These are phyloP conservation scores for Alternaria consortialis DNA, from an alignment of 2,329 filamentous ascomycete genomes.

Conservation along the genomic window DNA sequence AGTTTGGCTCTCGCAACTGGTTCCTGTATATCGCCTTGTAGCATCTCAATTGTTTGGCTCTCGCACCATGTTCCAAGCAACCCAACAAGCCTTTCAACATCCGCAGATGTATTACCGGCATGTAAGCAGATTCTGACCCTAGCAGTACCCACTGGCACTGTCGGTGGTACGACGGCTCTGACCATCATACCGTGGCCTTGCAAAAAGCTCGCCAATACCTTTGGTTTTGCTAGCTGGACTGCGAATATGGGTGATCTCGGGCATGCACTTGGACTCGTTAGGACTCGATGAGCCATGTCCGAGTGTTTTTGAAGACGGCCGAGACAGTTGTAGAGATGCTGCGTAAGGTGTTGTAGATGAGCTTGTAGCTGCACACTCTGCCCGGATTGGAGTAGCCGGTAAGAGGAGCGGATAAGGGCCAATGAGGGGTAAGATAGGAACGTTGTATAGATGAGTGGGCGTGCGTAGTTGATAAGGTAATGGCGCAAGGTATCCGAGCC, in stretches of 20 bases:
- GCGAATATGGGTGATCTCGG: slow-evolving; percentile 47
- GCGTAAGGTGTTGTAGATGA: slow-evolving; percentile 36
- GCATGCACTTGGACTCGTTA: slow-evolving; percentile 38
- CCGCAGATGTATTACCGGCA: slow-evolving; percentile 51
- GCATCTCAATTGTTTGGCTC: not conserved
- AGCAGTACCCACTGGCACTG: slow-evolving; percentile 52
- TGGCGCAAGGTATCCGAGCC: slow-evolving; percentile 40
- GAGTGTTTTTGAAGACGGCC: slow-evolving; percentile 21
- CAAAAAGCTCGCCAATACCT: slow-evolving; percentile 37
- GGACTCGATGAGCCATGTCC: slow-evolving; percentile 11
- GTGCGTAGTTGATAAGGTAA: slow-evolving; percentile 51
- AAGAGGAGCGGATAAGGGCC: slow-evolving; percentile 51
- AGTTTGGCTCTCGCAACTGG: slow-evolving; percentile 5
- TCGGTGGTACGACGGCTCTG: slow-evolving; percentile 51
- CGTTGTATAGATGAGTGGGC: slow-evolving; percentile 55
- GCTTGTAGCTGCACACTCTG: slow-evolving; percentile 32
- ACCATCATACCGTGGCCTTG: slow-evolving; percentile 46
- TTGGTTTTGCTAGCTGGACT: slow-evolving; percentile 41
- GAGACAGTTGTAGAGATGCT: slow-evolving; percentile 32
- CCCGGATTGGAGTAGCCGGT: slow-evolving; percentile 35
- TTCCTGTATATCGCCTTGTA: not conserved
- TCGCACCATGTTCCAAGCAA: slow-evolving; percentile 46
- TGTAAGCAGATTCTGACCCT: slow-evolving; percentile 56
- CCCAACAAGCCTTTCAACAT: slow-evolving; percentile 46
- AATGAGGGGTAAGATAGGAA: slow-evolving; percentile 55